Base-by-base conservation (phyloP, 495 filamentous ascomycete genomes). In the Aspergillus indologenus region DNA sequence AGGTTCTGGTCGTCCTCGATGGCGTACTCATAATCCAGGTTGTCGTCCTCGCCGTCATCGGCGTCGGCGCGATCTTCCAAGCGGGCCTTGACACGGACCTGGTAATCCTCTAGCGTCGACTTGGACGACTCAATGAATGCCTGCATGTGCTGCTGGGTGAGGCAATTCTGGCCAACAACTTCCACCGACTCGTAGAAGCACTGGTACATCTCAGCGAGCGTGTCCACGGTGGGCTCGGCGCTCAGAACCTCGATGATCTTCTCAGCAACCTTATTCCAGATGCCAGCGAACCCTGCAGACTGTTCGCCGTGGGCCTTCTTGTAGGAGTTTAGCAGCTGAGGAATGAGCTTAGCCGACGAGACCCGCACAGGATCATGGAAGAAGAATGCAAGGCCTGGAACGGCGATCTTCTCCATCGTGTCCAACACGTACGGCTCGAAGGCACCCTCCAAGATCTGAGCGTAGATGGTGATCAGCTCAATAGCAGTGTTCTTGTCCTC, bases 401-500 rank as follows among this genome's bases (percentile, higher is more conserved):
- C 76, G 5, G 92, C 91, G 65, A 98, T 94, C 72, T 95, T 94
- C 72, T 94, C 91, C 90, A 97, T 94, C 59, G 96, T 96, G 45
- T 96, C 86, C 22, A 87, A 73, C 29, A 96, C 95, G 61, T 96
- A 97, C 2, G 89, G 90, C 60, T 94, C 92, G 68, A 99, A 98
- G 26, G 89, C 87, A 4, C 82, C 90, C 71, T 97, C 90, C 29
- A 99, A 81, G 20, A 94, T 90, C 66, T 97, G 92, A 22, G 95
- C 93, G 70, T 99, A 98, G 48, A 98, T 92, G 53, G 93, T 90
- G 58, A 99, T 89, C 45, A 99, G 83, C 72, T 99, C 95, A 59
- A 98, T 97, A 24, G 95, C 95, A 80, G 96, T 96, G 72, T 98
- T 90, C 81, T 99, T 99, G 72, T 99, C 95, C 64, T 99, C 95